Evolutionary conservation across 495 filamentous ascomycete genomes (phyloP), one percentile per base, ranked within the genome.

Genomic region (Penicillium malachiteum): DNA sequence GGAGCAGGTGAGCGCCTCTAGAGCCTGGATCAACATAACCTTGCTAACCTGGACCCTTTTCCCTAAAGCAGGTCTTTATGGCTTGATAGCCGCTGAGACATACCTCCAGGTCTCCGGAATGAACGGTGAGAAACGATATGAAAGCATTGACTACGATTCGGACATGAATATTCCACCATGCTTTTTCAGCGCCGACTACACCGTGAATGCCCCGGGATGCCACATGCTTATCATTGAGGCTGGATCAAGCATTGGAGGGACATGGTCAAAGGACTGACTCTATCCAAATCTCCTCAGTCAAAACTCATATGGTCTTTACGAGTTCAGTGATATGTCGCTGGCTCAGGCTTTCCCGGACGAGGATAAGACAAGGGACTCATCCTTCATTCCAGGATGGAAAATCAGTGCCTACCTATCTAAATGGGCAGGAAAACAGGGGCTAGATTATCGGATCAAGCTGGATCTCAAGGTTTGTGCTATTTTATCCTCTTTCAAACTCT

Each of bases 331-430:
- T 62, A 81, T 83, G 50, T 81, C 86, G 21, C 82, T 90, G 74
- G 75, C 55, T 7, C 49, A 80, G 18, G 56, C 57, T 12, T 54
- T 62, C 16, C 59, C 68, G 17, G 47, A 52, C 11, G 52, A 57
- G 30, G 26, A 48, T 13, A 31, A 14, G 8, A n/a, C 16, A 9
- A 14, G 16, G 0, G 37, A 43, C 5, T 14, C 18, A 4, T 63
- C 87, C 44, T 83, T 89, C 62, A 84, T 92, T 38, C 77, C 87
- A 0, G 89, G 86, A 0, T 62, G 75, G 35, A 81, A 83, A 14
- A 73, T 90, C 26, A 74, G 87, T 46, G 57, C 77, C 1, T 92
- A 92, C 60, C 71, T 91, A 1, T 65, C 75, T 7, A 69, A 71
- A 8, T 89, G 85, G 66, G 74, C 83, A 0, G 65, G 82, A 45